These are phyloP conservation scores for Dioszegia crocea DNA, from an alignment of 768 basidiomycete species.

Conservation along the genomic window DNA sequence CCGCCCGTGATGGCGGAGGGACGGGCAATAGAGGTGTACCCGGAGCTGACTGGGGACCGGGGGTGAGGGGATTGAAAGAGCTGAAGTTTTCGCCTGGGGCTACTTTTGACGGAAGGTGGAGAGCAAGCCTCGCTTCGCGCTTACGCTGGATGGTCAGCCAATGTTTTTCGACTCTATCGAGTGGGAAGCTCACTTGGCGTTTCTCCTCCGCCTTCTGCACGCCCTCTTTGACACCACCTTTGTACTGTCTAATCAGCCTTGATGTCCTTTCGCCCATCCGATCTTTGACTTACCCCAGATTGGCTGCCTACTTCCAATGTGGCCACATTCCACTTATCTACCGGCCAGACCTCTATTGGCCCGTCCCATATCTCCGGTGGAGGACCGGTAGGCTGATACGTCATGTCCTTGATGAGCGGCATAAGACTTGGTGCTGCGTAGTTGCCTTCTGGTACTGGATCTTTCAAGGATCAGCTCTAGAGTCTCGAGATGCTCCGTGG, in stretches of 20 bases:
- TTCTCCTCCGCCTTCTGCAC: conserved; percentile 33
- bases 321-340: conserved; percentile 22
- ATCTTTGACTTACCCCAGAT: conserved; percentile 28
- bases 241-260: conserved; percentile 22
- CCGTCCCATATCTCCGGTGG: conserved; percentile 16
- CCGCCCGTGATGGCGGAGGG: conserved; percentile 10
- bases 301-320: conserved; percentile 31
- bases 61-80: background rate
- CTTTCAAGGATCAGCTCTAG: conserved; percentile 1
- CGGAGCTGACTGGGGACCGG: conserved; percentile 6
- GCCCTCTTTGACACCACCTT: conserved; percentile 28
- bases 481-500: background rate
- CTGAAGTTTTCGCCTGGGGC: background rate
- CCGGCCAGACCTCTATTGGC: conserved; percentile 15
- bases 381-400: conserved; percentile 12
- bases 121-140: background rate
- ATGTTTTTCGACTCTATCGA: background rate
- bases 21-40: conserved; percentile 27
- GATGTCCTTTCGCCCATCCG: too few relatives aligned
- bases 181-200: conserved; percentile 20
- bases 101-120: background rate
- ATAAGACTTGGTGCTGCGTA: conserved; percentile 8
- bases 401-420: conserved; percentile 19
- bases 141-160: conserved; percentile 2
- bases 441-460: conserved; percentile 19